Evolutionary conservation across 148 eudicot species (phyloP).

Genomic region (Rhododendron molle): DNA sequence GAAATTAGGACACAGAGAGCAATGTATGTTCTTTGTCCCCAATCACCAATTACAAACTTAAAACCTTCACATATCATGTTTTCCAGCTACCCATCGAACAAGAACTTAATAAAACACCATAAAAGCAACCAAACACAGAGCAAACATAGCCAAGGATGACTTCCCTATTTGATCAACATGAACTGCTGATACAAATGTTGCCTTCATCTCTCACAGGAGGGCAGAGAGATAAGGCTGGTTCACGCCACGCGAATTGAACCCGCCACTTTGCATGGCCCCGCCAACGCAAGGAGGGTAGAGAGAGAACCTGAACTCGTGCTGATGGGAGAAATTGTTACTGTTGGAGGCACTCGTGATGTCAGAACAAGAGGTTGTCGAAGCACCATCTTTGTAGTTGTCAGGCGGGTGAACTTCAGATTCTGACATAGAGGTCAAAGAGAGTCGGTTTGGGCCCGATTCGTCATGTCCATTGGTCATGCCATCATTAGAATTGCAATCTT

Average conservation of each 20-base stretch:
- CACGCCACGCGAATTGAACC: slow-evolving; percentile 10
- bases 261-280: slow-evolving; percentile 19
- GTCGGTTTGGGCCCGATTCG: slow-evolving; percentile 16
- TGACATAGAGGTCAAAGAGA: slow-evolving; percentile 15
- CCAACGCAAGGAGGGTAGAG: slow-evolving; percentile 30
- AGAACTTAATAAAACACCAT: background rate
- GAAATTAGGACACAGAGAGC: background rate
- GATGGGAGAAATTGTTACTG: slow-evolving; percentile 24
- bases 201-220: slow-evolving; percentile 15
- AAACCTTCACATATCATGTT: background rate
- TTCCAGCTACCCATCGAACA: background rate
- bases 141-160: slow-evolving; percentile 68
- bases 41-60: background rate
- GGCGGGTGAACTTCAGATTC: slow-evolving; percentile 26
- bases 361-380: slow-evolving; percentile 36
- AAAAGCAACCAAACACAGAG: slow-evolving; percentile 21
- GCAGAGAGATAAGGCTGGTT: slow-evolving; percentile 33
- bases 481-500: slow-evolving; percentile 24
- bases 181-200: slow-evolving; percentile 1
- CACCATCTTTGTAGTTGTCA: slow-evolving; percentile 25
- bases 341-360: slow-evolving; percentile 37
- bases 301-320: slow-evolving; percentile 39
- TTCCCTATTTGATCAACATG: slow-evolving; percentile 30
- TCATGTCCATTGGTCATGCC: slow-evolving; percentile 18
- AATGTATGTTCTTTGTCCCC: background rate